Percentiles rank a stretch among this genome's conserved stretches.
phyloP scores from a whole-genome alignment of 2,329 filamentous ascomycete species.

The Fusarium globosum region DNA sequence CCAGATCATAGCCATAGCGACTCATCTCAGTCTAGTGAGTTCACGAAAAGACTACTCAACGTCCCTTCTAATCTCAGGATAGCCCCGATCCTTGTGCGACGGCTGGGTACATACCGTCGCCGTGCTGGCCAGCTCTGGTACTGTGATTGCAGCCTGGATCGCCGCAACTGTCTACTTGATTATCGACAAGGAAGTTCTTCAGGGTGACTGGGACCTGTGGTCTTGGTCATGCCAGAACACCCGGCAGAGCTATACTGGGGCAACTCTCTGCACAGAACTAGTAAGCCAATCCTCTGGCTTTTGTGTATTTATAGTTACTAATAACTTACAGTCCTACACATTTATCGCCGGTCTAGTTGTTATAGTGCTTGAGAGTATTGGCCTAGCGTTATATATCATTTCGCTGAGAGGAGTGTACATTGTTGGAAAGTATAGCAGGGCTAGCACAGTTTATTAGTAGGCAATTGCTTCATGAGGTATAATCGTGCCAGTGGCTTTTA shows the following conservation, averaged over 20 bases:
- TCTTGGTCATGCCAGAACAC: conserved; percentile 18
- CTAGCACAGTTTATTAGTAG: neutral
- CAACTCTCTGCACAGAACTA: neutral
- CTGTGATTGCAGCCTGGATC: neutral
- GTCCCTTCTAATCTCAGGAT: neutral
- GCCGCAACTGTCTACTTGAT: neutral
- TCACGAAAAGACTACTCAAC: fast-evolving
- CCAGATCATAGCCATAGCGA: neutral
- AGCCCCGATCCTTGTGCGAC: neutral
- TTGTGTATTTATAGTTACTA: neutral
- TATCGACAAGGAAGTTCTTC: conserved; percentile 1
- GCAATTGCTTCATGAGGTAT: neutral
- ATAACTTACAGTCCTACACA: neutral
- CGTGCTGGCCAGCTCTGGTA: neutral
- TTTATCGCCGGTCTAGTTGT: neutral
- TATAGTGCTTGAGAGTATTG: neutral
- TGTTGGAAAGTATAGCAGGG: conserved; percentile 11
- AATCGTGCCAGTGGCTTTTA: neutral
- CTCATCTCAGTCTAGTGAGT: conserved; percentile 9
- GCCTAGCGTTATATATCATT: neutral
- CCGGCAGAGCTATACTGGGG: neutral
- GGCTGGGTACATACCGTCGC: neutral
- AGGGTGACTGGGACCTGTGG: conserved; percentile 8
- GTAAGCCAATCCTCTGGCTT: neutral
- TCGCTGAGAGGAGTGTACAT: neutral